A percentile compares a stretch with the other conserved stretches of the same genome.
Evolutionary conservation across 2,329 filamentous ascomycete genomes (phyloP).

Genomic region (Lasiodiplodia citricola): DNA sequence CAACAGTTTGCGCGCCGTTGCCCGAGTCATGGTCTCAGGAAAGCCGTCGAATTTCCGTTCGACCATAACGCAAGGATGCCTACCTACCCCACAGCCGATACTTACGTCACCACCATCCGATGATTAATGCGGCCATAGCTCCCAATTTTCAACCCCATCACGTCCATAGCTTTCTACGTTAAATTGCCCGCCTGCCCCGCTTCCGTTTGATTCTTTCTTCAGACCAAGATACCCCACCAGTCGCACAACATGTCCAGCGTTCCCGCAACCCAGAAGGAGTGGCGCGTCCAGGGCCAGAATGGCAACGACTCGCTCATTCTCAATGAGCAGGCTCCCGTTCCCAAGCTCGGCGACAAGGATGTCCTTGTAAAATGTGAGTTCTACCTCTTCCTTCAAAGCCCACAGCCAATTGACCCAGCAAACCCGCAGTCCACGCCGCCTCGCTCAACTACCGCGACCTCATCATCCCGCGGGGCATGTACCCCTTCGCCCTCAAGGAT

Average conservation of each 20-base stretch:
- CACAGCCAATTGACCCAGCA: not conserved
- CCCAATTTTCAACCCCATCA: not conserved
- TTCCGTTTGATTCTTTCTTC: not conserved
- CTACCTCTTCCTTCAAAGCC: not conserved
- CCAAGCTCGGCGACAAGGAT: slow-evolving; percentile 70
- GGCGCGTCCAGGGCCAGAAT: slow-evolving; percentile 59
- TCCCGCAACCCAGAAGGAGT: slow-evolving; percentile 59
- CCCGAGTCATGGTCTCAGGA: slow-evolving; percentile 1
- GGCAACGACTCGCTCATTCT: slow-evolving; percentile 67
- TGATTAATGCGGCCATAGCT: slow-evolving; percentile 12
- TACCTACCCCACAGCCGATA: not conserved
- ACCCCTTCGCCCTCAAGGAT: slow-evolving; percentile 48
- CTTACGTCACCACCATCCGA: slow-evolving; percentile 1
- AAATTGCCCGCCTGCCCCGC: not conserved
- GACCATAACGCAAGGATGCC: not conserved
- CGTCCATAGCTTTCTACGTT: too few relatives aligned
- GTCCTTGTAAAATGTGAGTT: slow-evolving; percentile 68
- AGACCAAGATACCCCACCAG: not conserved
- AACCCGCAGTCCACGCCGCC: slow-evolving; percentile 49
- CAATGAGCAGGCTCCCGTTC: slow-evolving; percentile 58
- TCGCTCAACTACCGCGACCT: slow-evolving; percentile 59
- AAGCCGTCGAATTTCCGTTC: slow-evolving; percentile 2
- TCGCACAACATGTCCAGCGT: slow-evolving; percentile 28
- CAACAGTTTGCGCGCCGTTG: not conserved
- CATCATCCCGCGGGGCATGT: slow-evolving; percentile 47